A percentile compares a stretch with the other conserved stretches of the same genome.
phyloP scores from a whole-genome alignment of 768 basidiomycete species.

The Naganishia kalamii region DNA sequence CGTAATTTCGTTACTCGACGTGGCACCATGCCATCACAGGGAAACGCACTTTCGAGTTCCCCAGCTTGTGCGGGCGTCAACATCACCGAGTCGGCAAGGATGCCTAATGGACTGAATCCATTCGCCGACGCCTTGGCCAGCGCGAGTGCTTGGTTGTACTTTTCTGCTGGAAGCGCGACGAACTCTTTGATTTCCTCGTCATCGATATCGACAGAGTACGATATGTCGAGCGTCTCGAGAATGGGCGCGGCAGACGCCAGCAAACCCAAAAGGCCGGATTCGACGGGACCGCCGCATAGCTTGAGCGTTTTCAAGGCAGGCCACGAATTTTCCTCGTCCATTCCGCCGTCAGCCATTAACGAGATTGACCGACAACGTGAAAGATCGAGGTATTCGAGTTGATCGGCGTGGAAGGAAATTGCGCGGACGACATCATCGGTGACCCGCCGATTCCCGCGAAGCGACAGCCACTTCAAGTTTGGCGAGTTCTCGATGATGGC shows the following conservation, averaged over 20 bases:
- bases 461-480: constrained; percentile 57
- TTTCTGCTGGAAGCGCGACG: neutral
- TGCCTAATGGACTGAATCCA: too few relatives aligned
- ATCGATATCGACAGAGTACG: neutral
- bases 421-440: constrained; percentile 59
- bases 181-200: constrained; percentile 18
- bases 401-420: constrained; percentile 62
- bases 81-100: neutral
- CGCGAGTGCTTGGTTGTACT: neutral
- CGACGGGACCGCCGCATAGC: neutral
- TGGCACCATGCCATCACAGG: constrained; percentile 13
- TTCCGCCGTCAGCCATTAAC: neutral
- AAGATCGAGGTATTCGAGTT: constrained; percentile 49
- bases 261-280: neutral
- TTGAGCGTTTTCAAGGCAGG: constrained; percentile 1
- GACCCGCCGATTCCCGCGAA: constrained; percentile 62
- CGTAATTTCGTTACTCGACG: constrained; percentile 66
- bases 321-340: neutral
- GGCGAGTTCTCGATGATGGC: constrained; percentile 8
- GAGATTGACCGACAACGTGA: neutral
- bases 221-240: constrained; percentile 62
- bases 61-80: constrained; percentile 13
- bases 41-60: neutral
- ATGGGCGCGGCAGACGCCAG: neutral
- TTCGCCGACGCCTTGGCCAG: neutral